Percentiles rank a stretch among this genome's conserved stretches.
phyloP scores from a whole-genome alignment of 495 filamentous ascomycete genomes.

The Penicillium pulvis region DNA sequence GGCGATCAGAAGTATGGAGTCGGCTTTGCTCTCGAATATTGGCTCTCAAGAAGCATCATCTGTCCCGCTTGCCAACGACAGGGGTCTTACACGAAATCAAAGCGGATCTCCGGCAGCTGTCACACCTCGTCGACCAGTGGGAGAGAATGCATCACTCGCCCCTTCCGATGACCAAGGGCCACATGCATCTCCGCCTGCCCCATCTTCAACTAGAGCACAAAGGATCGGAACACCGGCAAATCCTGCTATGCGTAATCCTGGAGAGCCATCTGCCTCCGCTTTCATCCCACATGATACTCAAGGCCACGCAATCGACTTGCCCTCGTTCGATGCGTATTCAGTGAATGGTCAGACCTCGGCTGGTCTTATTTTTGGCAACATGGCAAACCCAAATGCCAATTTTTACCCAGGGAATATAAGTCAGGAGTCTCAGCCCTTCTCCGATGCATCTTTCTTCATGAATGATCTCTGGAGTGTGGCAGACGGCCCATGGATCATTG shows the following conservation, averaged over 20 bases:
- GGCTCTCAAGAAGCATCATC: not conserved
- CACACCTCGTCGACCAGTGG: not conserved
- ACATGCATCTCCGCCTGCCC: not conserved
- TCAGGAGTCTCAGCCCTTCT: conserved; percentile 24
- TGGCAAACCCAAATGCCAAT: conserved; percentile 14
- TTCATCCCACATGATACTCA: conserved; percentile 2
- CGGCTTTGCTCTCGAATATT: conserved; percentile 23
- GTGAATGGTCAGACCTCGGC: conserved; percentile 18
- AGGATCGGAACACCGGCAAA: not conserved
- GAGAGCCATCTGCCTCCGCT: conserved; percentile 1
- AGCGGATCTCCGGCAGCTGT: not conserved
- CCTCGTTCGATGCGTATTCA: conserved; percentile 5
- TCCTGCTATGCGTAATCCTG: not conserved
- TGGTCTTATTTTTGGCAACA: conserved; percentile 29
- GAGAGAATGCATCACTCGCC: not conserved
- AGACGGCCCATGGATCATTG: conserved; percentile 46
- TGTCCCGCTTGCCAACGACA: not conserved
- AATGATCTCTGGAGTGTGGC: conserved; percentile 45
- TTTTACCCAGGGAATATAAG: conserved; percentile 19
- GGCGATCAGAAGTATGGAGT: conserved; percentile 42
- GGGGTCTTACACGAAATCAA: not conserved
- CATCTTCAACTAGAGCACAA: not conserved
- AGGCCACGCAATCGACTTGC: conserved; percentile 1
- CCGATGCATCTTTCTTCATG: conserved; percentile 24
- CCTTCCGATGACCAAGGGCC: not conserved